These are phyloP conservation scores for Prasinococcaceae sp. DNA, from an alignment of 139 green algal species.

Conservation along the genomic window DNA sequence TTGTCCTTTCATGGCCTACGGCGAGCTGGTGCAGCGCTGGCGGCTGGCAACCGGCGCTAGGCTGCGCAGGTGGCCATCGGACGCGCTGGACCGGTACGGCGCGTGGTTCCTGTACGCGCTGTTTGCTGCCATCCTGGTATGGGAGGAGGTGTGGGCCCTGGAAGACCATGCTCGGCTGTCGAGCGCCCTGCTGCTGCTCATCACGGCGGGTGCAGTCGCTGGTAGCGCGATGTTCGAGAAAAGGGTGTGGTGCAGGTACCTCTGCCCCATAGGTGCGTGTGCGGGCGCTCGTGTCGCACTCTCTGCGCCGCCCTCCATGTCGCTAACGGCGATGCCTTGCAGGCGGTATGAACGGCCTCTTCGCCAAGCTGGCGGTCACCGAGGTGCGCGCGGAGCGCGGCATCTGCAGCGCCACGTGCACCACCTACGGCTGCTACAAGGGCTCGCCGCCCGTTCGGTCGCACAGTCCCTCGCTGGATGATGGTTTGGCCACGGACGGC, in stretches of 20 bases:
- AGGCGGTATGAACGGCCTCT: constrained; percentile 76
- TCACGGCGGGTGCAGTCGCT: constrained; percentile 56
- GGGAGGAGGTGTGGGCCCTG: constrained; percentile 70
- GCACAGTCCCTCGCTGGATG: no score
- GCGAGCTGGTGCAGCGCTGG: constrained; percentile 52
- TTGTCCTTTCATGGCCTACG: constrained; percentile 77
- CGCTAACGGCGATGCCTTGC: no score
- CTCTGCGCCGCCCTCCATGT: no score
- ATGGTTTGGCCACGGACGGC: constrained; percentile 36
- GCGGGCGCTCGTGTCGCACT: no score
- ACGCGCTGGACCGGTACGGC: constrained; percentile 32
- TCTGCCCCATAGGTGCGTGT: constrained; percentile 63
- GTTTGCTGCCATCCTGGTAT: constrained; percentile 64
- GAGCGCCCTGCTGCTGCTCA: constrained; percentile 63
- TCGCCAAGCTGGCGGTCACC: constrained; percentile 63
- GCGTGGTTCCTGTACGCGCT: constrained; percentile 51
- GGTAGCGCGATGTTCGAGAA: constrained; percentile 51
- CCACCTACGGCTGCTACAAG: constrained; percentile 58
- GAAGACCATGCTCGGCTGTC: constrained; percentile 47
- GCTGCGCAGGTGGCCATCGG: constrained; percentile 54
- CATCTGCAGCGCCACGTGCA: constrained; percentile 55
- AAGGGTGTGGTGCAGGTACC: constrained; percentile 55
- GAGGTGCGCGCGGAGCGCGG: constrained; percentile 59
- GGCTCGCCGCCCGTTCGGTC: constrained; percentile 31
- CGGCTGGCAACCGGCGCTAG: constrained; percentile 27